These are phyloP conservation scores for Diaporthe sp. DNA, from an alignment of 2,329 filamentous ascomycete species.

Conservation along the genomic window DNA sequence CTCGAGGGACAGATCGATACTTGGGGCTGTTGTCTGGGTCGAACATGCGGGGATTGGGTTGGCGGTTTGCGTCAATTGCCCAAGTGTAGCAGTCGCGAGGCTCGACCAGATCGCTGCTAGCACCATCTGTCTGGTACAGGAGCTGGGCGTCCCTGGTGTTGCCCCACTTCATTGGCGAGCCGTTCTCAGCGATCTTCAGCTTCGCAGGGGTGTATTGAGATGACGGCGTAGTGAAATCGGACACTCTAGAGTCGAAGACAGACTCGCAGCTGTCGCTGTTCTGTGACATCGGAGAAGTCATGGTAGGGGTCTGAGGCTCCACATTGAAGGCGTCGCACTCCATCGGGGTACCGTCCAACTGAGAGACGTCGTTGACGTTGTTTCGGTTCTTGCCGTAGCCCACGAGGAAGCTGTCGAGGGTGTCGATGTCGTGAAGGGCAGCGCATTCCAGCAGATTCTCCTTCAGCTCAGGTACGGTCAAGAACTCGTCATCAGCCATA, in stretches of 20 bases:
- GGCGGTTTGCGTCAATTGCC: no score
- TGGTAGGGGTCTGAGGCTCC: not conserved
- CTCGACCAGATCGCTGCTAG: not conserved
- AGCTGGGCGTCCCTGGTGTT: no score
- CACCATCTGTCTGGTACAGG: constrained; percentile 1
- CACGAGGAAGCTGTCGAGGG: not conserved
- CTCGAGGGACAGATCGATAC: not conserved
- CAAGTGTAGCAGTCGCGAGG: not conserved
- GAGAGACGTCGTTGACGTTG: not conserved
- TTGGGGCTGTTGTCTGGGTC: not conserved
- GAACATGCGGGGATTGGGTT: not conserved
- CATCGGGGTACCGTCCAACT: not conserved
- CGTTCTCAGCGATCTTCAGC: not conserved
- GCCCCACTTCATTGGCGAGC: not conserved
- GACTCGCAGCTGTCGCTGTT: not conserved
- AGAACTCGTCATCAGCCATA: not conserved
- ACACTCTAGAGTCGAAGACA: not conserved
- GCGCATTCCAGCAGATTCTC: constrained; percentile 2
- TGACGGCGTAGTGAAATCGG: not conserved
- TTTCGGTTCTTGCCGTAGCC: not conserved
- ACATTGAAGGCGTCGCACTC: not conserved
- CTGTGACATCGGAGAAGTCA: not conserved
- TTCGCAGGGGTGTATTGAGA: not conserved
- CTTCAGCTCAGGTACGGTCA: not conserved
- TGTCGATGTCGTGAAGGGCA: not conserved